phyloP scores from a whole-genome alignment of 176 grass and related monocot genomes.

The Eragrostis curvula region DNA sequence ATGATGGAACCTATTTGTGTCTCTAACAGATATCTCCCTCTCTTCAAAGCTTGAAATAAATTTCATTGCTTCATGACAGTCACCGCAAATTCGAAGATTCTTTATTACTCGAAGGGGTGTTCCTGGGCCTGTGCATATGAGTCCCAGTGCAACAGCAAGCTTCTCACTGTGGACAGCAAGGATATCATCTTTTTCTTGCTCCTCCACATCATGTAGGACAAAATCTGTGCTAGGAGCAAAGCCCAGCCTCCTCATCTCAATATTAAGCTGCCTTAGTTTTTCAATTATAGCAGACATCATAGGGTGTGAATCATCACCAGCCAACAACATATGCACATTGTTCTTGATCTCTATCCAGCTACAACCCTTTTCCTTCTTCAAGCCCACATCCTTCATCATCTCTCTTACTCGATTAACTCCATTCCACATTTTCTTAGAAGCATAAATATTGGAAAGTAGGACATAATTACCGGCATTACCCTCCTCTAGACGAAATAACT shows the following conservation, averaged over 20 bases:
- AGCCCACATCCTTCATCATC: constrained; percentile 58
- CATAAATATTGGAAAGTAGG: constrained; percentile 83
- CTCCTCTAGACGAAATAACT: constrained; percentile 68
- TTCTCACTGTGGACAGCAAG: constrained; percentile 80
- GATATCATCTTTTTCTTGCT: constrained; percentile 86
- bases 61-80: constrained; percentile 74
- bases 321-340: constrained; percentile 76
- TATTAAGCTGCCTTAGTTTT: constrained; percentile 62
- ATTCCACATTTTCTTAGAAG: constrained; percentile 74
- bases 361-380: constrained; percentile 76
- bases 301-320: constrained; percentile 71
- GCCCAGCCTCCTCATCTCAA: constrained; percentile 66
- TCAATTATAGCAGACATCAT: constrained; percentile 57
- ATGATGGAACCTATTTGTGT: constrained; percentile 78
- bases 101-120: constrained; percentile 72
- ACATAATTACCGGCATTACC: constrained; percentile 79
- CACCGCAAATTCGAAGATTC: constrained; percentile 75
- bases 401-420: constrained; percentile 66
- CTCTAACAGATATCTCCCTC: constrained; percentile 69
- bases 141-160: constrained; percentile 66
- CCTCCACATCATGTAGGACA: constrained; percentile 84
- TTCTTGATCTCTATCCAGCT: constrained; percentile 89
- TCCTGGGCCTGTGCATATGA: constrained; percentile 58
- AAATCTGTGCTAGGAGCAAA: constrained; percentile 69
- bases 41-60: constrained; percentile 69